Conservation (phyloP, 495 filamentous ascomycete species). For the Stereocaulon alpinum region DNA sequence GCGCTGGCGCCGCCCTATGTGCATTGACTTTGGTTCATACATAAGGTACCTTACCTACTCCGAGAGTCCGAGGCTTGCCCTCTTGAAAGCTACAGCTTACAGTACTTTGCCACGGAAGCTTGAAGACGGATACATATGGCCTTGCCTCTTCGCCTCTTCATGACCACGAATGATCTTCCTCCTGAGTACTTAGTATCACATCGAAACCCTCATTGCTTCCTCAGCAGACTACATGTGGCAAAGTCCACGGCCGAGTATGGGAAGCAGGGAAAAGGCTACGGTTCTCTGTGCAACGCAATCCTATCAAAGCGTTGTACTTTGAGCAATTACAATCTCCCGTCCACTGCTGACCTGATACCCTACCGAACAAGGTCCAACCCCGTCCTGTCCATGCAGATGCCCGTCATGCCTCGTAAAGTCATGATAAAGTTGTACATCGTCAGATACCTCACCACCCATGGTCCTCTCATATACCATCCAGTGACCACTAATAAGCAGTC, state of each 20-base stretch:
- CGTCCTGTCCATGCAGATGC: conserved; percentile 4
- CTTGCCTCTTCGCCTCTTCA: too few species aligned
- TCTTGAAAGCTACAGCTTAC: too few species aligned
- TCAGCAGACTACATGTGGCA: background rate
- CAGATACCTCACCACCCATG: background rate
- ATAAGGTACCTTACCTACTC: too few species aligned
- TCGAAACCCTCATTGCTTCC: background rate
- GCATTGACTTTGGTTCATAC: background rate
- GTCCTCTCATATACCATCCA: background rate
- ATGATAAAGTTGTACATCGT: background rate
- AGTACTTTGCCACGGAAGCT: background rate
- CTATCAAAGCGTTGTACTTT: background rate
- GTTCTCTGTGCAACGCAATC: background rate
- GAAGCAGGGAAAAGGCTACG: background rate
- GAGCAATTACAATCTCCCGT: background rate
- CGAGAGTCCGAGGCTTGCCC: too few species aligned
- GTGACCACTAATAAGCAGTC: background rate
- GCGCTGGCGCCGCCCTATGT: background rate
- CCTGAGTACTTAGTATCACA: background rate
- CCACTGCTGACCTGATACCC: background rate
- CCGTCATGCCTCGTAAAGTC: background rate
- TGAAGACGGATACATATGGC: background rate
- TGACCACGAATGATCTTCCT: background rate
- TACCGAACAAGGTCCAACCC: background rate
- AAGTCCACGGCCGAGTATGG: background rate